Evolutionary conservation across 257 asterid species (phyloP).

Genomic region (Osmanthus fragrans): DNA sequence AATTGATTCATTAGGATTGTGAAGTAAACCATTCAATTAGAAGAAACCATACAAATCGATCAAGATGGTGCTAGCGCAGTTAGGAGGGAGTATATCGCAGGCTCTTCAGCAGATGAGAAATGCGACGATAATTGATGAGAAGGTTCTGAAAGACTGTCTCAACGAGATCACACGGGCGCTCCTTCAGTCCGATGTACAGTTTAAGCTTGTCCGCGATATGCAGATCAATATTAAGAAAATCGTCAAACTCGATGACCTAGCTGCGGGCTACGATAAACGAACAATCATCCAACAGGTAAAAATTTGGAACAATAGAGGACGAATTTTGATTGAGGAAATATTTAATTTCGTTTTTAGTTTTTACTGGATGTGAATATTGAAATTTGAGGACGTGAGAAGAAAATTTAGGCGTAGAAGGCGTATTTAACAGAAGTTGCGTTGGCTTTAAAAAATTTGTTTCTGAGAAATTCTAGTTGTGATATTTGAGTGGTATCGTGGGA

Average conservation of each 20-base stretch:
- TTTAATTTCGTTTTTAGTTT: neutral
- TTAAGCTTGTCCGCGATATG: constrained; percentile 82
- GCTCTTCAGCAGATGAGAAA: constrained; percentile 98
- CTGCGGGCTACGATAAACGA: constrained; percentile 92
- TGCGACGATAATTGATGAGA: constrained; percentile 85
- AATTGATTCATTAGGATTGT: too few species aligned
- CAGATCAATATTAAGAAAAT: constrained; percentile 72
- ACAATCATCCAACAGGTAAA: constrained; percentile 74
- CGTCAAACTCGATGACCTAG: constrained; percentile 82
- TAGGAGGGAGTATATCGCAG: constrained; percentile 83
- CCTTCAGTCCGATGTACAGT: constrained; percentile 83
- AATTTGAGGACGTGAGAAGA: neutral
- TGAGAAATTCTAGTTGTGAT: neutral
- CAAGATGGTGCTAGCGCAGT: constrained; percentile 85
- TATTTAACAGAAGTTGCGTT: neutral
- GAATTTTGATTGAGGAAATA: neutral
- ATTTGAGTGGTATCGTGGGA: neutral
- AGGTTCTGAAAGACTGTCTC: constrained; percentile 78
- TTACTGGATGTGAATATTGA: neutral
- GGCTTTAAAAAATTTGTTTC: neutral
- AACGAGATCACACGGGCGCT: constrained; percentile 92
- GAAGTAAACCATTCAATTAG: constrained; percentile 9
- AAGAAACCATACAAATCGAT: constrained; percentile 10
- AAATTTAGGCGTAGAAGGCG: neutral
- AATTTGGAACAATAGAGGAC: neutral